Evolutionary conservation across 768 basidiomycete genomes (phyloP).

Genomic region (Mycena filopes): DNA sequence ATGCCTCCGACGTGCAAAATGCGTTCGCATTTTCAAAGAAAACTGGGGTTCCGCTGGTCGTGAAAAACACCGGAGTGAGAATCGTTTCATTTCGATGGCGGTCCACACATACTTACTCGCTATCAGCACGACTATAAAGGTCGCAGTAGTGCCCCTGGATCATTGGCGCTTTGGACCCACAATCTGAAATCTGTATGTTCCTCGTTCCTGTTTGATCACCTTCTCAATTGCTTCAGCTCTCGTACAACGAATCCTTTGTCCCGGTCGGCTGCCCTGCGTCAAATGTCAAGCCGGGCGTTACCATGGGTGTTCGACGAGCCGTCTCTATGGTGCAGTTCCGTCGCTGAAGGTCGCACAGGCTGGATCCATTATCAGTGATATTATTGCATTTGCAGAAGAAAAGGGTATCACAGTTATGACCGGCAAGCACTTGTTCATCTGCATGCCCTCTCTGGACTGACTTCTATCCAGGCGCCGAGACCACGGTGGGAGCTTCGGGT

Average conservation of each 20-base stretch:
- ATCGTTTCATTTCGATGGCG: background rate
- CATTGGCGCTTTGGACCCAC: constrained; percentile 39
- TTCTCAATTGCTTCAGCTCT: constrained; percentile 7
- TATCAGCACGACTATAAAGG: constrained; percentile 41
- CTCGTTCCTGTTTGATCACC: background rate
- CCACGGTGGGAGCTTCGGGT: constrained; percentile 35
- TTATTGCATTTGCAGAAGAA: constrained; percentile 36
- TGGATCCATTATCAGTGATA: constrained; percentile 33
- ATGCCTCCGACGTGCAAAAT: constrained; percentile 36
- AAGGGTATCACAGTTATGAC: constrained; percentile 37
- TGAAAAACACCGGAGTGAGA: constrained; percentile 46
- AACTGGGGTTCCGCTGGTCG: constrained; percentile 38
- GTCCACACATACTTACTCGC: background rate
- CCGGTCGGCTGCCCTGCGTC: constrained; percentile 28
- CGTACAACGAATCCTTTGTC: constrained; percentile 28
- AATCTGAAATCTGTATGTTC: constrained; percentile 16
- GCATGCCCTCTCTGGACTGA: background rate
- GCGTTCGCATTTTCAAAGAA: constrained; percentile 41
- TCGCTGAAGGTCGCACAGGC: constrained; percentile 25
- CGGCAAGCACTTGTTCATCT: constrained; percentile 20
- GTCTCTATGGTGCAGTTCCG: background rate
- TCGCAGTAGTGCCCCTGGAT: constrained; percentile 38
- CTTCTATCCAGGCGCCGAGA: constrained; percentile 30
- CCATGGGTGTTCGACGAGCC: constrained; percentile 18
- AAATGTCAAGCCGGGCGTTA: constrained; percentile 36